Evolutionary conservation across 106 monocot genomes (phyloP).

Genomic region (Dendrobium chrysotoxum): DNA sequence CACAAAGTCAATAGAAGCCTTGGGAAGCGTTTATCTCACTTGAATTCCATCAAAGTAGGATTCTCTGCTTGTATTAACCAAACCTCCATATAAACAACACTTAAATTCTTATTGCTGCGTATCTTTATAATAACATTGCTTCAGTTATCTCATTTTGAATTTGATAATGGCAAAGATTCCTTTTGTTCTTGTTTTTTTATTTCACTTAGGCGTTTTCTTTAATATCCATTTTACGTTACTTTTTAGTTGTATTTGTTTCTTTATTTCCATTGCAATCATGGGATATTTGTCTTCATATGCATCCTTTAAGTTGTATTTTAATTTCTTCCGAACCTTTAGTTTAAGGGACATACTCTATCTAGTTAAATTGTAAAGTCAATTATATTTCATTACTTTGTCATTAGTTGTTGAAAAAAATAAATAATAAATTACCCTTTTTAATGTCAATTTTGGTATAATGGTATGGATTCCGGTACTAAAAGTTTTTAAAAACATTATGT

Average conservation of each 20-base stretch:
- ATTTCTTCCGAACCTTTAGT: neutral
- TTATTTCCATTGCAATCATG: neutral
- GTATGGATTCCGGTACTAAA: neutral
- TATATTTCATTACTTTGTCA: neutral
- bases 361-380: neutral
- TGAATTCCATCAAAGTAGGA: conserved; percentile 57
- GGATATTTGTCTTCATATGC: neutral
- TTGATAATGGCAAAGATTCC: neutral
- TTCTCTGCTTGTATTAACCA: neutral
- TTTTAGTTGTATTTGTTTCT: neutral
- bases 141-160: neutral
- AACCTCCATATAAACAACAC: neutral
- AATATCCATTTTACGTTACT: neutral
- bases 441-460: neutral
- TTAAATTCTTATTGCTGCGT: neutral
- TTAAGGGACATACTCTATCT: neutral
- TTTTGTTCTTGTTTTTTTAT: neutral
- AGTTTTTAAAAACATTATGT: neutral
- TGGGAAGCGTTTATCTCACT: conserved; percentile 66
- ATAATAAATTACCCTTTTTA: neutral
- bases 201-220: neutral
- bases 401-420: neutral
- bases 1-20: conserved; percentile 32
- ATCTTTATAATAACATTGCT: neutral
- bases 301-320: neutral